A percentile compares a stretch with the other conserved stretches of the same genome.
These are phyloP conservation scores for Coemansia sp. DNA, from an alignment of 192 early-diverging fungal genomes.

Conservation along the genomic window DNA sequence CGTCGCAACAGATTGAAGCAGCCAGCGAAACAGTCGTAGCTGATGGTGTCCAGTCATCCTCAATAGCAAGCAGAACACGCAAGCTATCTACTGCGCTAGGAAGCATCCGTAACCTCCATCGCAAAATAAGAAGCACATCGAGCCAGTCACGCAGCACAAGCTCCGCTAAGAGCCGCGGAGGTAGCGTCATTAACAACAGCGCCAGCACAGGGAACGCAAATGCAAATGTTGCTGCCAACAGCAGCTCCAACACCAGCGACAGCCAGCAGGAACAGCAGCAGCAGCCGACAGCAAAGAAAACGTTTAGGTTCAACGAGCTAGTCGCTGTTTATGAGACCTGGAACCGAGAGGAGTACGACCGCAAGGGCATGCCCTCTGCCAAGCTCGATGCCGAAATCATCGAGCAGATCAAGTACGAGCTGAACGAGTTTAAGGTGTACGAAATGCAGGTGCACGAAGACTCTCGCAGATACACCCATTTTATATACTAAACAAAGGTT, in stretches of 20 bases:
- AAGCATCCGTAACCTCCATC: constrained; percentile 30
- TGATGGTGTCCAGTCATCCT: not conserved
- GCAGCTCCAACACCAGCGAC: not conserved
- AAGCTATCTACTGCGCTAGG: constrained; percentile 32
- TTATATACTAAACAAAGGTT: constrained; percentile 58
- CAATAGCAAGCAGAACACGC: constrained; percentile 23
- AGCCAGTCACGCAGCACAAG: not conserved
- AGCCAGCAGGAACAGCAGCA: not conserved
- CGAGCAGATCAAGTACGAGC: constrained; percentile 86
- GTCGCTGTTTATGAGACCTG: constrained; percentile 69
- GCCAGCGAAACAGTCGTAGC: not conserved
- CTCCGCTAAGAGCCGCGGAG: not conserved
- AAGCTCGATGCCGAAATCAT: constrained; percentile 84
- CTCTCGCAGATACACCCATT: constrained; percentile 70
- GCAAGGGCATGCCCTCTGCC: constrained; percentile 77
- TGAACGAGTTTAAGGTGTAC: constrained; percentile 90
- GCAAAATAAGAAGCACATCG: constrained; percentile 18
- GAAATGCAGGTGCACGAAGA: constrained; percentile 92
- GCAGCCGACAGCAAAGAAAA: constrained; percentile 9
- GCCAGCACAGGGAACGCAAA: not conserved
- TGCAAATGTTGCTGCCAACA: not conserved
- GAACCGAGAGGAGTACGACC: constrained; percentile 80
- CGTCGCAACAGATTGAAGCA: not conserved
- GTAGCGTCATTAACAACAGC: not conserved
- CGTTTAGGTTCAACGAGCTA: constrained; percentile 53